These are phyloP conservation scores for Entrophospora sp. DNA, from an alignment of 192 early-diverging fungal species.

Conservation along the genomic window DNA sequence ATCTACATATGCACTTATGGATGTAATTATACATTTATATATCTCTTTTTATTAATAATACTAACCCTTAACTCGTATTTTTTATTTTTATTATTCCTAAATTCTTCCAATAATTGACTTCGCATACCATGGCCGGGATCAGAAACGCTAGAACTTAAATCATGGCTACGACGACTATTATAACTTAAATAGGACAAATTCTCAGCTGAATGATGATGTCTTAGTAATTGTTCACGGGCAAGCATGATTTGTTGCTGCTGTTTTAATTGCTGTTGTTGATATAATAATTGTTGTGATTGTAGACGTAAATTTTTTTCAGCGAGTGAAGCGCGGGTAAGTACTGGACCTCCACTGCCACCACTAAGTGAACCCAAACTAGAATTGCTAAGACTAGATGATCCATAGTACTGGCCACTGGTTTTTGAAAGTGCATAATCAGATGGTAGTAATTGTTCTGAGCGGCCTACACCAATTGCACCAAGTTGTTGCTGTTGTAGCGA, in stretches of 20 bases:
- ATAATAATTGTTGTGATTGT: slow-evolving; percentile 40
- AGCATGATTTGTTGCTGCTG: slow-evolving; percentile 31
- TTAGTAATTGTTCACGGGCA: slow-evolving; percentile 43
- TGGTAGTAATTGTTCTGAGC: slow-evolving; percentile 19
- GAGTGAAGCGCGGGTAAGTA: slow-evolving; percentile 16
- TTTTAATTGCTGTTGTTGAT: slow-evolving; percentile 41
- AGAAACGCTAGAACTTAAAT: slow-evolving; percentile 25
- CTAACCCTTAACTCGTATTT: slow-evolving; percentile 88
- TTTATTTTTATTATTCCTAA: slow-evolving; percentile 91
- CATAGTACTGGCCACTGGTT: slow-evolving; percentile 19
- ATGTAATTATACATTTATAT: not conserved
- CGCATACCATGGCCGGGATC: slow-evolving; percentile 60
- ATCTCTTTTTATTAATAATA: not conserved
- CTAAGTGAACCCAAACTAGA: slow-evolving; percentile 24
- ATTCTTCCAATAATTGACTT: slow-evolving; percentile 89
- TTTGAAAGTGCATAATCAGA: slow-evolving; percentile 21
- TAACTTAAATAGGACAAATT: slow-evolving; percentile 17
- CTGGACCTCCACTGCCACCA: slow-evolving; percentile 25
- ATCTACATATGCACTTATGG: not conserved
- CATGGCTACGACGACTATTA: slow-evolving; percentile 23
- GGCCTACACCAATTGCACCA: slow-evolving; percentile 20
- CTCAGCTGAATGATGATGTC: slow-evolving; percentile 36
- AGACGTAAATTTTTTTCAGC: slow-evolving; percentile 44
- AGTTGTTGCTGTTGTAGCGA: slow-evolving; percentile 33
- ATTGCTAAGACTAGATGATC: slow-evolving; percentile 18